Base-by-base conservation (phyloP, 495 filamentous ascomycete species). In the Penicillium nucicola region DNA sequence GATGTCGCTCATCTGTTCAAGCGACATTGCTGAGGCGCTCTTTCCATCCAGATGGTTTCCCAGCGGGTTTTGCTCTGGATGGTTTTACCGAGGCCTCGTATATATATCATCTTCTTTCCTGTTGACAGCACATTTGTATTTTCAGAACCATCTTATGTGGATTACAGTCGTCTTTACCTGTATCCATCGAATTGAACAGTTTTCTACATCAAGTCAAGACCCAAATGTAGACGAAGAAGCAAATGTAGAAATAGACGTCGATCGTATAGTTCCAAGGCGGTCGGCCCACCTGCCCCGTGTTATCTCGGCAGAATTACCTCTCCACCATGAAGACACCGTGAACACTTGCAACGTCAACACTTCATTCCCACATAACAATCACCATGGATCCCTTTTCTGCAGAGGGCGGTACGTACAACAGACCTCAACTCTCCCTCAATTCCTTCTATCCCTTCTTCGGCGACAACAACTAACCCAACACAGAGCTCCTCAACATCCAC, bases 401-500 rank as follows among this genome's bases (percentile, higher is more conserved):
- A 58, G 93, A 97, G 77, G 90, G 90, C 77, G 84, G 84, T 86
- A 69, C 52, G 75, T 38, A 13, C 4, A 13, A 10, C 3, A 25
- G n/a, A n/a, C n/a, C n/a, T n/a, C n/a, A n/a, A n/a, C n/a, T n/a
- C 17, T 12, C 23, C 42, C 14, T 37, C 12, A n/a, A 13, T 25
- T 43, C 30, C 43, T 37, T 37, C 12, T 42, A 35, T 18, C 10
- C 25, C 10, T 1, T 28, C 25, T 9, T 28, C 13, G 39, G 40
- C 55, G 55, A 34, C 59, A 37, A 6, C 14, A 50, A 11, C 28
- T 47, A 52, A 14, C 55, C 34, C 42, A 28, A 28, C 43, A n/a
- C 62, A 87, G 93, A 98, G 75, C 84, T 98, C 58, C 84, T 96
- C 68, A 95, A 92, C 77, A 85, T 97, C 66, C 89, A 93, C 81